These are phyloP conservation scores for Agrocybe praecox DNA, from an alignment of 768 basidiomycete species.

Conservation along the genomic window DNA sequence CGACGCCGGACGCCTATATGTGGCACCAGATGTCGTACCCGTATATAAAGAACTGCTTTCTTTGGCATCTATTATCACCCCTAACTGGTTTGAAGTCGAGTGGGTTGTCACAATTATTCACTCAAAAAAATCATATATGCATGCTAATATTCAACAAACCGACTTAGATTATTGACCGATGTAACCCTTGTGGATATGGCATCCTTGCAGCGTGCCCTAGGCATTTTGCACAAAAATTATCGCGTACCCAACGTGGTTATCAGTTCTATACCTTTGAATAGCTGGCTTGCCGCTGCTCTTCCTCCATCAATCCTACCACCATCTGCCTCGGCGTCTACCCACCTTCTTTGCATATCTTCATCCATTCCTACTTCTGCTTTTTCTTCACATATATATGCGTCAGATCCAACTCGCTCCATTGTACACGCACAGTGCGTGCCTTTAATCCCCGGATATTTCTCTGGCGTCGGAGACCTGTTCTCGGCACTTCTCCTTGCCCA, in stretches of 20 bases:
- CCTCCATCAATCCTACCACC: slow-evolving; percentile 48
- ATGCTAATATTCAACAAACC: slow-evolving; percentile 20
- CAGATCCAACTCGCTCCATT: slow-evolving; percentile 27
- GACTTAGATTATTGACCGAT: slow-evolving; percentile 72
- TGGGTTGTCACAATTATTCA: slow-evolving; percentile 37
- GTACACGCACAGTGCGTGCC: slow-evolving; percentile 78
- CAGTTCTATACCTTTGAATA: slow-evolving; percentile 78
- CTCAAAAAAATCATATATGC: too few relatives aligned
- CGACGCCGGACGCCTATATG: slow-evolving; percentile 88
- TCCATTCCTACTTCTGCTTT: slow-evolving; percentile 34
- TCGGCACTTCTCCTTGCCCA: slow-evolving; percentile 89
- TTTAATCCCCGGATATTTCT: slow-evolving; percentile 88
- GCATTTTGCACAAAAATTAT: slow-evolving; percentile 74
- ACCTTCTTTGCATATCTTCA: slow-evolving; percentile 85
- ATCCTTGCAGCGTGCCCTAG: slow-evolving; percentile 71
- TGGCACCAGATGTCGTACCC: slow-evolving; percentile 83
- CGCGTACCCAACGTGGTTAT: slow-evolving; percentile 87
- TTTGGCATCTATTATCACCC: slow-evolving; percentile 92
- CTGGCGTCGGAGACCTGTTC: slow-evolving; percentile 97
- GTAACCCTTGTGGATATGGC: slow-evolving; percentile 63
- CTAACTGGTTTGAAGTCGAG: slow-evolving; percentile 99
- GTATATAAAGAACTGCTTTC: slow-evolving; percentile 80
- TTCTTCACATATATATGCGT: not conserved
- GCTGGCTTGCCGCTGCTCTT: slow-evolving; percentile 59
- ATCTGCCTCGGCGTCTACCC: slow-evolving; percentile 32